Base-by-base conservation (phyloP, 192 early-diverging fungal genomes). In the Backusella parvicylindrica region DNA sequence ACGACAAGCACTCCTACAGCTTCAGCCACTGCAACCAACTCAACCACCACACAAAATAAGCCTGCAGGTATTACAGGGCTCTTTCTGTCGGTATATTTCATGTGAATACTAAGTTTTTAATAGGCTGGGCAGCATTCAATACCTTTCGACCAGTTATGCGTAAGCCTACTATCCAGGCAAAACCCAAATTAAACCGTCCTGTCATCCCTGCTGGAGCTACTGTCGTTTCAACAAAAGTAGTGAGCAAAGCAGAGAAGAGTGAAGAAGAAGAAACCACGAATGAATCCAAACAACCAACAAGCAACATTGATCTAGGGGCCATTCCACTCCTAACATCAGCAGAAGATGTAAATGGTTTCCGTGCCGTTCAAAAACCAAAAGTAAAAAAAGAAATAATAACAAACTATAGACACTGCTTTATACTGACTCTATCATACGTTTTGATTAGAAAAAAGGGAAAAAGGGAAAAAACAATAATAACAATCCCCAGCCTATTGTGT, bases 91-190 rank as follows among this genome's bases (percentile, higher is more conserved):
- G 26, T 50, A 38, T 28, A 8, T 37, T 21, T 35, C 12, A 21
- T 21, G 11, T 37, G 9, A 35, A 23, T 26, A 5, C 21, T 68
- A 35, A 32, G n/a, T 75, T n/a, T 49, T n/a, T 8, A 38, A 28
- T 38, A 74, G 81, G 81, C n/a, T 83, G 81, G 81, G 72, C 81
- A 0, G 53, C 67, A 36, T 71, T 73, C 47, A 72, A 72, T 64
- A 75, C 76, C 9, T 83, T 83, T 70, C 66, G 77, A 74, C 81
- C 81, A 2, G 75, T 79, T 21, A 73, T 79, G 36, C 81, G 88
- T 56, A 86, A 86, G 68, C 82, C 84, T 15, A 72, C 78, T 8
- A 71, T 82, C 5, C 85, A 82, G 64, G 83, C 85, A 35, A 87
- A 86, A 32, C 84, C 86, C 32, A 86, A 83, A 63, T 73, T 85